Evolutionary conservation across 495 filamentous ascomycete genomes (phyloP).

Genomic region (Lichina pygmaea): DNA sequence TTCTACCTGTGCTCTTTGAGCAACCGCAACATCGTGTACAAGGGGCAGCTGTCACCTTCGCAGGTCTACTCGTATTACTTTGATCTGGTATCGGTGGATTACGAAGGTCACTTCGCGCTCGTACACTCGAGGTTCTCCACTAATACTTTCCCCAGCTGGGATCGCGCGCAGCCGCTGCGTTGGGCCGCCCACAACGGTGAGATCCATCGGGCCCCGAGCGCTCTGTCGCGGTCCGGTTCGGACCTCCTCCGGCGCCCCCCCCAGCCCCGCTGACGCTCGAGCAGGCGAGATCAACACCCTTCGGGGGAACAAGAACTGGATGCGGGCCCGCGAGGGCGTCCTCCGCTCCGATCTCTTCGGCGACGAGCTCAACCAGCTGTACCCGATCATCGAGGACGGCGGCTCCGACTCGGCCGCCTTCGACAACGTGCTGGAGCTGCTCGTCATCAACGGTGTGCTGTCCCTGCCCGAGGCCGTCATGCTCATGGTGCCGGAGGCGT

Average conservation of each 20-base stretch:
- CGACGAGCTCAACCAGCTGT: constrained; percentile 73
- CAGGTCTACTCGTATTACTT: constrained; percentile 99
- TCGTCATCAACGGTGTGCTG: constrained; percentile 90
- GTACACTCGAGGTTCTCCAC: constrained; percentile 98
- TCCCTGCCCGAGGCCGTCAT: constrained; percentile 95
- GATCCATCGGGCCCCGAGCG: neutral
- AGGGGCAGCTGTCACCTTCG: constrained; percentile 83
- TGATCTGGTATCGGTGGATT: constrained; percentile 90
- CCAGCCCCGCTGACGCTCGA: neutral
- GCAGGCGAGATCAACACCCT: constrained; percentile 86
- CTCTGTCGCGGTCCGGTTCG: neutral
- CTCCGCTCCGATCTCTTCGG: constrained; percentile 84
- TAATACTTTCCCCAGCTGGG: constrained; percentile 98
- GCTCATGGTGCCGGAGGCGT: constrained; percentile 97
- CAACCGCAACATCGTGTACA: constrained; percentile 98
- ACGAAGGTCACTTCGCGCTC: constrained; percentile 90
- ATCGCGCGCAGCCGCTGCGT: constrained; percentile 85
- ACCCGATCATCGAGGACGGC: constrained; percentile 91
- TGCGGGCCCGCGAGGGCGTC: constrained; percentile 90
- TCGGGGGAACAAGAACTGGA: constrained; percentile 99
- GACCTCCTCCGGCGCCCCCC: neutral
- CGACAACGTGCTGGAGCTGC: constrained; percentile 87
- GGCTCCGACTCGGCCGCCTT: constrained; percentile 97
- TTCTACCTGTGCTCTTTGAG: constrained; percentile 96
- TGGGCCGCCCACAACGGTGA: constrained; percentile 96